These are phyloP conservation scores for Fremontodendron californicum DNA, from an alignment of 345 rosid species.

Conservation along the genomic window DNA sequence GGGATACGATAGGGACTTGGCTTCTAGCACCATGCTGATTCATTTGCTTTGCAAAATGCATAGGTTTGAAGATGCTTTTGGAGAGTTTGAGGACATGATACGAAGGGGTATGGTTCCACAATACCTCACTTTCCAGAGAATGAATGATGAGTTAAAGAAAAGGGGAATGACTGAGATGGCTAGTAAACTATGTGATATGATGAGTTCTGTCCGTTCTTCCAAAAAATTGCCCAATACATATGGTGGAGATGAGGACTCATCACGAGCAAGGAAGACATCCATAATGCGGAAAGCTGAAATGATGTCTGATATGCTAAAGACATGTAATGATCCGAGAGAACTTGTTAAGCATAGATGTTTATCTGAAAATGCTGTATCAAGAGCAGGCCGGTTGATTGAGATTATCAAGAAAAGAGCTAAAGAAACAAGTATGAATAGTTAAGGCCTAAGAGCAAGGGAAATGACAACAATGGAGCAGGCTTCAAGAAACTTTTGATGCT, in stretches of 20 bases:
- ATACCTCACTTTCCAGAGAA: slow-evolving; percentile 64
- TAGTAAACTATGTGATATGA: slow-evolving; percentile 40
- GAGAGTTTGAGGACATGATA: slow-evolving; percentile 63
- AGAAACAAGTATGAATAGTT: slow-evolving; percentile 6
- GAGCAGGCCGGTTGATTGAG: slow-evolving; percentile 27
- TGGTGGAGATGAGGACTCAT: slow-evolving; percentile 25
- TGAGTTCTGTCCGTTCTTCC: slow-evolving; percentile 69
- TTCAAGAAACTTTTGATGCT: not conserved
- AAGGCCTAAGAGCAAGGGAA: not conserved
- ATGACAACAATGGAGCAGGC: not conserved
- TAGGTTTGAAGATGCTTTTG: slow-evolving; percentile 65
- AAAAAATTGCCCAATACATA: slow-evolving; percentile 57
- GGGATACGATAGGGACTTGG: slow-evolving; percentile 71
- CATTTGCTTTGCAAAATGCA: slow-evolving; percentile 63
- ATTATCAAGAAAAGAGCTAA: slow-evolving; percentile 21
- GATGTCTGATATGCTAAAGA: slow-evolving; percentile 67
- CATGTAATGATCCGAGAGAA: slow-evolving; percentile 61
- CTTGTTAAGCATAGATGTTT: slow-evolving; percentile 45
- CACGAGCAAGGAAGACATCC: slow-evolving; percentile 44
- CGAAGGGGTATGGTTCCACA: slow-evolving; percentile 72
- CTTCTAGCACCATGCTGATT: slow-evolving; percentile 61
- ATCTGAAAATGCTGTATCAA: slow-evolving; percentile 17
- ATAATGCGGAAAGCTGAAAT: slow-evolving; percentile 66
- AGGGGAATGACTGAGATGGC: slow-evolving; percentile 62
- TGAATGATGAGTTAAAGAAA: slow-evolving; percentile 54